A percentile compares a stretch with the other conserved stretches of the same genome.
Conservation (phyloP, 176 grass and related monocot species). For the Hordeum marinum region DNA sequence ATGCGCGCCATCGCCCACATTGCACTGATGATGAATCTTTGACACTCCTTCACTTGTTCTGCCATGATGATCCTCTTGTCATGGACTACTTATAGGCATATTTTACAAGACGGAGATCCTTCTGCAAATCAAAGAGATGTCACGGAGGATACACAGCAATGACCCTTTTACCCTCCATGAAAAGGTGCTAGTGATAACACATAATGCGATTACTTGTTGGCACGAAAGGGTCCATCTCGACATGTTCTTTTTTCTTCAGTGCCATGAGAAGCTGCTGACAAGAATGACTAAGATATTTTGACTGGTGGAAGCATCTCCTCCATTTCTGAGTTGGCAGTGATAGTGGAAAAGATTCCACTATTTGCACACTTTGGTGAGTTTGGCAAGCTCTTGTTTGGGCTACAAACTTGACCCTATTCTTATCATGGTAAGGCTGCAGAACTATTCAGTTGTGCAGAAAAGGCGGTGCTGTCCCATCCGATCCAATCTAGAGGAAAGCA, state of each 20-base stretch:
- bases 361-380: conserved; percentile 2
- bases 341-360: background rate
- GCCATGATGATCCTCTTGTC: background rate
- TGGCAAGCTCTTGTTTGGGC: background rate
- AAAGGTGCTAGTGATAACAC: background rate
- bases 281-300: background rate
- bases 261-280: conserved; percentile 15
- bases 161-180: background rate
- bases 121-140: background rate
- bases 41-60: background rate
- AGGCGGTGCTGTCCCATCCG: background rate
- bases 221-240: background rate
- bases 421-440: conserved; percentile 14
- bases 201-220: background rate
- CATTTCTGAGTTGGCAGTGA: background rate
- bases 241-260: background rate
- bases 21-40: background rate
- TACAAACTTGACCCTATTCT: background rate
- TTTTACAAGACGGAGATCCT: background rate
- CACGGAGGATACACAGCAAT: background rate
- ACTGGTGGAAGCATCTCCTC: background rate
- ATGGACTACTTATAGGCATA: conserved; percentile 43
- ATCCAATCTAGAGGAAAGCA: conserved; percentile 30
- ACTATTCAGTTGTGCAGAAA: background rate
- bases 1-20: conserved; percentile 21